Percentiles rank a stretch among this genome's conserved stretches.
These are phyloP conservation scores for Fusarium compactum DNA, from an alignment of 2,329 filamentous ascomycete species.

Conservation along the genomic window DNA sequence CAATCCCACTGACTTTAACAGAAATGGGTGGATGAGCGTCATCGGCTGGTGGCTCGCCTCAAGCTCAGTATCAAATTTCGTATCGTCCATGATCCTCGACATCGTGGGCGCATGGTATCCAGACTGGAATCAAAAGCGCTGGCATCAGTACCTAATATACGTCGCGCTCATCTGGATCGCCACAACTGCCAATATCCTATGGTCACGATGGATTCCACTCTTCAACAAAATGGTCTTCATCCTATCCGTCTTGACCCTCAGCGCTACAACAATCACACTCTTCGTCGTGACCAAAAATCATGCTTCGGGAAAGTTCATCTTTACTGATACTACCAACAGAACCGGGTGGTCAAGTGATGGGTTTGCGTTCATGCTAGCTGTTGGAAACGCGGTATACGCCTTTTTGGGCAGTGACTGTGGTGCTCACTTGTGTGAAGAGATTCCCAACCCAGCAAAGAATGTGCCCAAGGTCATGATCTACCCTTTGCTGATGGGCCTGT, in stretches of 20 bases:
- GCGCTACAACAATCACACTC: slow-evolving; percentile 20
- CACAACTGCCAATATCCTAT: slow-evolving; percentile 72
- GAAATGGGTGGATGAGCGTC: slow-evolving; percentile 40
- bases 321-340: slow-evolving; percentile 23
- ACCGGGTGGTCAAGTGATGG: slow-evolving; percentile 36
- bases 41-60: slow-evolving; percentile 41
- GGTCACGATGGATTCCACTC: slow-evolving; percentile 42
- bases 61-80: slow-evolving; percentile 42
- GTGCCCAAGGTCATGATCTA: slow-evolving; percentile 42
- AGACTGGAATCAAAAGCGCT: slow-evolving; percentile 66
- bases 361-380: slow-evolving; percentile 27
- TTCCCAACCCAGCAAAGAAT: slow-evolving; percentile 42
- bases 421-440: slow-evolving; percentile 44
- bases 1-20: background rate
- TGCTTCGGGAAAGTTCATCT: slow-evolving; percentile 23
- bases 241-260: slow-evolving; percentile 16
- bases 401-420: slow-evolving; percentile 42
- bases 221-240: slow-evolving; percentile 37
- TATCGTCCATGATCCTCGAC: slow-evolving; percentile 40
- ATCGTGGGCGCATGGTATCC: slow-evolving; percentile 52
- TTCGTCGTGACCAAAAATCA: slow-evolving; percentile 23
- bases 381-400: slow-evolving; percentile 32
- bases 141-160: slow-evolving; percentile 78
- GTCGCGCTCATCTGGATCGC: slow-evolving; percentile 69
- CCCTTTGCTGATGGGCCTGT: slow-evolving; percentile 35